Evolutionary conservation across 768 basidiomycete genomes (phyloP).

Genomic region (Leccinum boreale): DNA sequence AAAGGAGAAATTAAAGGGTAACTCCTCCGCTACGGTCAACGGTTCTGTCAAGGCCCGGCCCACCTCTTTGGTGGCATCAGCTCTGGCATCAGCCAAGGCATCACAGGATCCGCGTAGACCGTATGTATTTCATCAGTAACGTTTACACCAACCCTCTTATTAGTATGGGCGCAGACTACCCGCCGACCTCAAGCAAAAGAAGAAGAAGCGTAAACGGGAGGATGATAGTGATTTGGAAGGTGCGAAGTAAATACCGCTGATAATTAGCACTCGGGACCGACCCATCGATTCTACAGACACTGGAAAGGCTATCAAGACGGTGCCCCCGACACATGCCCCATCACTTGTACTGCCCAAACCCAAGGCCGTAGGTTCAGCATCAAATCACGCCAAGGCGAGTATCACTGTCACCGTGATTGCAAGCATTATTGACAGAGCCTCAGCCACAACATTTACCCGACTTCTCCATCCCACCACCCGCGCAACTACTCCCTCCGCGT

Average conservation of each 20-base stretch:
- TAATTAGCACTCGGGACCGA: slow-evolving; percentile 4
- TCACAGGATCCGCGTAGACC: slow-evolving; percentile 63
- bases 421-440: slow-evolving; percentile 11
- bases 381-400: slow-evolving; percentile 51
- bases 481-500: slow-evolving; percentile 53
- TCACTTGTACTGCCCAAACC: slow-evolving; percentile 48
- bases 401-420: background rate
- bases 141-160: slow-evolving; percentile 16
- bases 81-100: slow-evolving; percentile 48
- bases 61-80: slow-evolving; percentile 44
- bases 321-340: slow-evolving; percentile 46
- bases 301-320: slow-evolving; percentile 53
- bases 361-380: slow-evolving; percentile 46
- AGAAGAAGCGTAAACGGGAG: slow-evolving; percentile 84
- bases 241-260: slow-evolving; percentile 34
- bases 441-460: slow-evolving; percentile 48
- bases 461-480: slow-evolving; percentile 52
- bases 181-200: slow-evolving; percentile 70
- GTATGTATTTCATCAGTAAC: slow-evolving; percentile 34
- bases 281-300: slow-evolving; percentile 37
- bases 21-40: slow-evolving; percentile 34
- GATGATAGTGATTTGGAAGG: slow-evolving; percentile 70
- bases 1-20: slow-evolving; percentile 74
- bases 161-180: slow-evolving; percentile 20
- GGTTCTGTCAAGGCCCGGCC: slow-evolving; percentile 45